These are phyloP conservation scores for Fusarium goolgardi DNA, from an alignment of 2,329 filamentous ascomycete genomes.

Conservation along the genomic window DNA sequence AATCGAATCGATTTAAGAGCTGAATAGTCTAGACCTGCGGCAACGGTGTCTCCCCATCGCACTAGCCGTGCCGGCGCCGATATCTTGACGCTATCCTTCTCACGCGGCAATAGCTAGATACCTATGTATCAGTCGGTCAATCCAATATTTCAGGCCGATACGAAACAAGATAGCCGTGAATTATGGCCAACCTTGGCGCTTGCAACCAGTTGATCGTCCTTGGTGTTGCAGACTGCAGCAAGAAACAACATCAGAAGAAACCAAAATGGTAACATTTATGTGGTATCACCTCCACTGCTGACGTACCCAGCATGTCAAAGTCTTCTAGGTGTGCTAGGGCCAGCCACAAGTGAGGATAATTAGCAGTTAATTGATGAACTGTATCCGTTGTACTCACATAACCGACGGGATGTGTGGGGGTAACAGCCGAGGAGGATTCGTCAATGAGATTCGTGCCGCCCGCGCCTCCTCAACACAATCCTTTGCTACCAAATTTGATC, in stretches of 20 bases:
- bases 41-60: conserved; percentile 36
- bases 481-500: conserved; percentile 24
- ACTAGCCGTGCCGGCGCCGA: conserved; percentile 29
- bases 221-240: neutral
- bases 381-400: neutral
- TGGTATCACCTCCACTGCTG: conserved; percentile 39
- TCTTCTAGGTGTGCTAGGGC: conserved; percentile 9
- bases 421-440: conserved; percentile 23
- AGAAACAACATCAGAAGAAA: conserved; percentile 21
- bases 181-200: conserved; percentile 1
- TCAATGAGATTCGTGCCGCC: conserved; percentile 7
- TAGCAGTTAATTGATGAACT: conserved; percentile 5
- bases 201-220: conserved; percentile 8
- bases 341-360: conserved; percentile 16
- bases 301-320: conserved; percentile 37
- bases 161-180: conserved; percentile 8
- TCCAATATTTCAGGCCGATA: conserved; percentile 30
- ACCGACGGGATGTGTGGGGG: conserved; percentile 37
- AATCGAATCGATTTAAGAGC: conserved; percentile 14
- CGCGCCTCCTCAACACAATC: conserved; percentile 24
- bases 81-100: conserved; percentile 34
- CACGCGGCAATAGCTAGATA: conserved; percentile 19
- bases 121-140: conserved; percentile 2
- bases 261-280: conserved; percentile 21
- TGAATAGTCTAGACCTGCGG: conserved; percentile 37